phyloP scores from a whole-genome alignment of 345 rosid genomes.

The Capsella bursapastoris region DNA sequence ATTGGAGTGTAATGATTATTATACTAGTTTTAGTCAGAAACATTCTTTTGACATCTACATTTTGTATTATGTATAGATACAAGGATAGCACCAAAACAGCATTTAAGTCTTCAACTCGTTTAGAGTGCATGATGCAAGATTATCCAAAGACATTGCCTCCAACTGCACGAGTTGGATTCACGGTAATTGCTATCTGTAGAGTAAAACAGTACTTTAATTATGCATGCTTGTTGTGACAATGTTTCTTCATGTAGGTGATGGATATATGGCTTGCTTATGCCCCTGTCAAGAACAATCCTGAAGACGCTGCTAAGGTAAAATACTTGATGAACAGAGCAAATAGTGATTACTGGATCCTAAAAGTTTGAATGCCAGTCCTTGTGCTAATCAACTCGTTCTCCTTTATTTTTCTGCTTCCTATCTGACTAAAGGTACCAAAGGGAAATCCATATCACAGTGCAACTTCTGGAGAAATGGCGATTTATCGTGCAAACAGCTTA shows the following conservation, averaged over 20 bases:
- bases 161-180: slow-evolving; percentile 85
- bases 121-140: slow-evolving; percentile 99
- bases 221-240: slow-evolving; percentile 25
- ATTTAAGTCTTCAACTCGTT: slow-evolving; percentile 88
- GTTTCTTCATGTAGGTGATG: slow-evolving; percentile 58
- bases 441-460: slow-evolving; percentile 97
- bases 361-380: neutral
- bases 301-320: slow-evolving; percentile 90
- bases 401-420: neutral
- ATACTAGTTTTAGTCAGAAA: neutral
- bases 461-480: slow-evolving; percentile 94
- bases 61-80: slow-evolving; percentile 58
- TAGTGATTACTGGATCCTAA: neutral
- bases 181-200: slow-evolving; percentile 54
- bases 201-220: neutral
- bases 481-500: slow-evolving; percentile 76
- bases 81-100: slow-evolving; percentile 90
- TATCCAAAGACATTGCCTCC: slow-evolving; percentile 94
- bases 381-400: slow-evolving; percentile 1
- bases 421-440: slow-evolving; percentile 68
- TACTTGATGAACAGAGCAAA: neutral
- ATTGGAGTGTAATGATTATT: neutral
- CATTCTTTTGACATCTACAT: slow-evolving; percentile 22
- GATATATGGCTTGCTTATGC: slow-evolving; percentile 93
- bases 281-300: slow-evolving; percentile 93